Base-by-base conservation (phyloP, 768 basidiomycete species). In the Cystobasidium ongulense region DNA sequence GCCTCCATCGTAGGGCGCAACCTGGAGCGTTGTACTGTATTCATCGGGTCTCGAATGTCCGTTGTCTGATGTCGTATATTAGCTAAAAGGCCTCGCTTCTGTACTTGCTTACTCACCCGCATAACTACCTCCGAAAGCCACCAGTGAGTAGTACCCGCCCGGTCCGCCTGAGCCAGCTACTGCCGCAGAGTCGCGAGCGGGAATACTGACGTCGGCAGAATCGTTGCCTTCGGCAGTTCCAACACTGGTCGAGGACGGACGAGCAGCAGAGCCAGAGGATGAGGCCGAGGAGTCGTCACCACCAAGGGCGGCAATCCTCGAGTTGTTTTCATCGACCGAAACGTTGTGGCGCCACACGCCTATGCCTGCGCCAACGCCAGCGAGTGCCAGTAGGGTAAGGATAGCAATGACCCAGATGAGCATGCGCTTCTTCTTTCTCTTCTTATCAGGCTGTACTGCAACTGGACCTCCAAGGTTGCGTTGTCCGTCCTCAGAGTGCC, bases 51-150 rank as follows among this genome's bases (percentile, higher is more conserved):
- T 10, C 21, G 53, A 4, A 31, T 71, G 68, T 21, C 68, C 68
- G 41, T 71, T 59, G 36, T 71, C 68, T 71, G 43, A 1, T 25
- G 8, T 13, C 11, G 29, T 31, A 36, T n/a, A 54, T 61, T n/a
- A 61, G 52, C 54, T 33, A 21, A 11, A 21, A 17, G 5, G 21
- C 21, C 18, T 67, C n/a, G 65, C 31, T 27, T 7, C 11, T 15
- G 25, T 3, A 13, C 5, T 3, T 36, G 15, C 23, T 4, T 33
- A 59, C 50, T 31, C 27, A 71, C 68, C 68, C 10, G 53, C 50
- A 29, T 71, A 71, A 53, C 68, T 71, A 1, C 68, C 68, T 33
- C 68, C 68, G 31, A 71, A 71, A 10, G 54, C 50, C 18, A 61
- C 68, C 7, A 71, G 50, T 23, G 50, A 38, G 27, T 23, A 59